Base-by-base conservation (phyloP, 805 yeast genomes). In the Wickerhamiella allomyrinae region DNA sequence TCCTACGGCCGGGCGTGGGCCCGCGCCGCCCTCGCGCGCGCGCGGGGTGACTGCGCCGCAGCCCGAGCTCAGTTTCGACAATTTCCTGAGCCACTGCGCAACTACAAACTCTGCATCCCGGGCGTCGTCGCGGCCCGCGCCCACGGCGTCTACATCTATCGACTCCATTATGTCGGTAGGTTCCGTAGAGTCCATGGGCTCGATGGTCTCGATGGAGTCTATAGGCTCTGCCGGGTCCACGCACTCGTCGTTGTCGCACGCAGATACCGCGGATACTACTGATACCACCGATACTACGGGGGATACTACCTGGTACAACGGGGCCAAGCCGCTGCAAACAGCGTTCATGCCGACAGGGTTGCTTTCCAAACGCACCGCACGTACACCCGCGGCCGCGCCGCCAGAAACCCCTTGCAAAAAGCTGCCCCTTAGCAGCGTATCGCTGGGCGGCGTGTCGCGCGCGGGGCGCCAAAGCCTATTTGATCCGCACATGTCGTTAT, bases 261-360 rank as follows among this genome's bases (percentile, higher is more conserved):
- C n/a, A n/a, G n/a, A n/a, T n/a, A n/a, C n/a, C n/a, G 31, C 14
- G 8, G 14, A 8, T 24, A 10, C 17, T n/a, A n/a, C n/a, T n/a
- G n/a, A n/a, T n/a, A n/a, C n/a, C n/a, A n/a, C n/a, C n/a, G n/a
- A n/a, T n/a, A n/a, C n/a, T n/a, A n/a, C n/a, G n/a, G n/a, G n/a
- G n/a, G n/a, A n/a, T n/a, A n/a, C n/a, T n/a, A n/a, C 31, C 4
- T 27, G 31, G 31, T 27, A 27, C 31, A 27, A 27, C 11, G 31
- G 31, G 7, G 31, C 31, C 15, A 81, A 79, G 55, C 95, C 95
- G 2, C 67, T 84, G 31, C 94, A 83, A 57, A 78, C 87, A 0
- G 94, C 91, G 13, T 84, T 84, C 59, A 69, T 74, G 57, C 72
- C 87, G 2, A 64, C 82, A 0, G 95, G 95, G 0, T 62, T 84